A percentile compares a stretch with the other conserved stretches of the same genome.
These are phyloP conservation scores for Gossypium sturtianum DNA, from an alignment of 345 rosid species.

Conservation along the genomic window DNA sequence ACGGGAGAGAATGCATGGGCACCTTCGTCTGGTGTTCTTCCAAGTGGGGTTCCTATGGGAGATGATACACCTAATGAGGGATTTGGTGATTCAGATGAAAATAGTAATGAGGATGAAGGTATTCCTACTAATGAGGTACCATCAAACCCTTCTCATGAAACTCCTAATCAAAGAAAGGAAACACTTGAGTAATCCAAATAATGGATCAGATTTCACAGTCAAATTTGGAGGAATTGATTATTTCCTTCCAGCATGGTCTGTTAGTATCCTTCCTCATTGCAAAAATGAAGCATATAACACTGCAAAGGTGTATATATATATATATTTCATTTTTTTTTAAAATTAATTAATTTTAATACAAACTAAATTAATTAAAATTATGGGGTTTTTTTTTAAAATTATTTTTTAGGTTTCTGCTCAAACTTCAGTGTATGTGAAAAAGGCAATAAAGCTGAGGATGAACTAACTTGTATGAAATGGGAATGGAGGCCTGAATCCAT, in stretches of 20 bases:
- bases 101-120: no score
- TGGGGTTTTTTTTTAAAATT: background rate
- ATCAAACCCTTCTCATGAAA: no score
- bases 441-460: slow-evolving; percentile 20
- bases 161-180: no score
- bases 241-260: background rate
- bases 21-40: no score
- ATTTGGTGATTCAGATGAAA: no score
- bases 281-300: slow-evolving; percentile 49
- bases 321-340: background rate
- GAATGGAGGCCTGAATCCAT: slow-evolving; percentile 53
- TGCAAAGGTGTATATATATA: slow-evolving; percentile 36
- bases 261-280: slow-evolving; percentile 32
- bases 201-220: slow-evolving; percentile 32
- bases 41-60: no score
- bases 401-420: slow-evolving; percentile 43
- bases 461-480: slow-evolving; percentile 39
- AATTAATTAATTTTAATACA: background rate
- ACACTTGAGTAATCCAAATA: no score
- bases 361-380: background rate
- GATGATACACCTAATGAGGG: no score
- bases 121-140: no score
- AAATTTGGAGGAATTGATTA: slow-evolving; percentile 37
- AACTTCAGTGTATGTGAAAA: slow-evolving; percentile 37
- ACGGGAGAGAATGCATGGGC: no score